Evolutionary conservation across 2,329 filamentous ascomycete genomes (phyloP).

Genomic region (Cladosporium sp.): DNA sequence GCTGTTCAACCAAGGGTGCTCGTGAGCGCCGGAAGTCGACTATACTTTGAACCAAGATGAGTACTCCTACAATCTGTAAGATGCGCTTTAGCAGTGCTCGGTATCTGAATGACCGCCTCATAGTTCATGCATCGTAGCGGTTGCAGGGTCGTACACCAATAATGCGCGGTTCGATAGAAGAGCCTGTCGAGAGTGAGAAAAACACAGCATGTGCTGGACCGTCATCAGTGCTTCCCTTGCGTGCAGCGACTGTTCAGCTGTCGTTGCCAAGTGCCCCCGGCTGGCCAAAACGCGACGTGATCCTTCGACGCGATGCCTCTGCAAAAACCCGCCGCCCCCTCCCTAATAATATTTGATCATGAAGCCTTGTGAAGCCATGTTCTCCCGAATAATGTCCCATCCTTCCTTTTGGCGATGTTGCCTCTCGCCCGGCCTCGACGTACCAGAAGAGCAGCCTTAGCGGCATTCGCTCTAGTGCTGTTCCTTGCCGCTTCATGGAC

Average conservation of each 20-base stretch:
- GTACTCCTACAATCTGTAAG: conserved; percentile 1
- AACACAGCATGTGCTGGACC: too few species aligned
- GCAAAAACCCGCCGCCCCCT: neutral
- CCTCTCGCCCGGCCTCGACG: neutral
- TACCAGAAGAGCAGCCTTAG: neutral
- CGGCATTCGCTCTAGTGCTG: neutral
- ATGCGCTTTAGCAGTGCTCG: conserved; percentile 8
- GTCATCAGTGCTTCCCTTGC: too few species aligned
- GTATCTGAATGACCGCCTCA: conserved; percentile 5
- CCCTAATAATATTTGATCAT: neutral
- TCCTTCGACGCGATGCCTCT: neutral
- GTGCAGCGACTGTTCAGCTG: too few species aligned
- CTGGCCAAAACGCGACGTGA: neutral
- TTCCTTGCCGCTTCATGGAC: neutral
- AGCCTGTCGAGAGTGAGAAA: too few species aligned
- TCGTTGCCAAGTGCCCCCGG: too few species aligned
- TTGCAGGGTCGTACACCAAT: too few species aligned
- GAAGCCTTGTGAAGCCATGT: too few species aligned
- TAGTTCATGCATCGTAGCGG: neutral
- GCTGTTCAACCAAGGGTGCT: neutral
- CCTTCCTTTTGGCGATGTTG: neutral
- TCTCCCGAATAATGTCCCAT: too few species aligned
- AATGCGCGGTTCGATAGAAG: too few species aligned
- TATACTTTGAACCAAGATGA: conserved; percentile 6
- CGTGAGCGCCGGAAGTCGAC: conserved; percentile 4